Evolutionary conservation across 257 asterid genomes (phyloP).

Genomic region (Solanum corneliomulleri): DNA sequence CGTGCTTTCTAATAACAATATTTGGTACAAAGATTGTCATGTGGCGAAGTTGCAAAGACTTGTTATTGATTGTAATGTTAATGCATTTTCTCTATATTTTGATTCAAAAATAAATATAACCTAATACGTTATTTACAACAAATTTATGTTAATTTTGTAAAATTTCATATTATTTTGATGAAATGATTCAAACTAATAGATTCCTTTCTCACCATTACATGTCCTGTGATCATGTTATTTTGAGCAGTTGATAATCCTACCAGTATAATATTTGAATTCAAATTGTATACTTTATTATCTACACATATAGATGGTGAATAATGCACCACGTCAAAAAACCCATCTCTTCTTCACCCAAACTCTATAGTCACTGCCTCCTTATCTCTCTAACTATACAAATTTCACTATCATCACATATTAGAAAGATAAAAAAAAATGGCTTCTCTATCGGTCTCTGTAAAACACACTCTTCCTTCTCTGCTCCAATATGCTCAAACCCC

Average conservation of each 20-base stretch:
- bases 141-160: no score
- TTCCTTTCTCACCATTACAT: not conserved
- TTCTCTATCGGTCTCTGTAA: constrained; percentile 40
- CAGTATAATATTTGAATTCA: not conserved
- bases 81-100: not conserved
- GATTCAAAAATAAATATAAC: not conserved
- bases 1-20: not conserved
- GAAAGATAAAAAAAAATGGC: constrained; percentile 33
- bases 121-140: not conserved
- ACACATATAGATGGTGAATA: not conserved
- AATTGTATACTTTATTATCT: not conserved
- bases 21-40: not conserved
- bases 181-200: not conserved
- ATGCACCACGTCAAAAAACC: not conserved
- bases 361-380: not conserved
- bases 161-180: not conserved
- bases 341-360: not conserved
- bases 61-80: not conserved
- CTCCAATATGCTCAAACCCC: constrained; percentile 32
- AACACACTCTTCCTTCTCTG: constrained; percentile 39
- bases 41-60: not conserved
- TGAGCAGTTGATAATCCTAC: not conserved
- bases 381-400: not conserved
- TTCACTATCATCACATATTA: no score
- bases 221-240: not conserved